A percentile compares a stretch with the other conserved stretches of the same genome.
Conservation (phyloP, 371 early-diverging fungal species). For the Mucor saturninus region DNA sequence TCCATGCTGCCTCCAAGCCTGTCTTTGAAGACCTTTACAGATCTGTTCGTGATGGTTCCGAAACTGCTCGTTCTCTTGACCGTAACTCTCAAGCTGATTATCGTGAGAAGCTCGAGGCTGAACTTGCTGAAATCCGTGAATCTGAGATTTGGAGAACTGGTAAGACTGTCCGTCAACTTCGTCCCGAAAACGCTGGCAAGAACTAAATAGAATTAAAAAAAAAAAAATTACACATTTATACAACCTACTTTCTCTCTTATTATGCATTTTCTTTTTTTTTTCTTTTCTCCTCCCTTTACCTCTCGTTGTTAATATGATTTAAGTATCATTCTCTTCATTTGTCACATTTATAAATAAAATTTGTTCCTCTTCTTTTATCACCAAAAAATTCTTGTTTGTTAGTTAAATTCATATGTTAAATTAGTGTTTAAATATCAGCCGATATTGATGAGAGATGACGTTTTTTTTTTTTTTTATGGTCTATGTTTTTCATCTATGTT, state of each 20-base stretch:
- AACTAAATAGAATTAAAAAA: slow-evolving; percentile 13
- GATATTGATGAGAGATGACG: no score
- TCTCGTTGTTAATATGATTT: no score
- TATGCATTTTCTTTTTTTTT: neutral
- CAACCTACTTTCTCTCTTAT: neutral
- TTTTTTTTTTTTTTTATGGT: no score
- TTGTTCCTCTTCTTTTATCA: no score
- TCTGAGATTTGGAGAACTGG: slow-evolving; percentile 79
- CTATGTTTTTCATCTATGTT: no score
- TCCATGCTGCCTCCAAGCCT: slow-evolving; percentile 93
- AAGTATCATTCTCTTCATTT: no score
- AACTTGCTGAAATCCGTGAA: slow-evolving; percentile 84
- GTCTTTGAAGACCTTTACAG: slow-evolving; percentile 92
- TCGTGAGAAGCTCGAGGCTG: slow-evolving; percentile 89
- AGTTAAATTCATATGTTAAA: no score
- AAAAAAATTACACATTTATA: neutral
- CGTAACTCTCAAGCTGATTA: slow-evolving; percentile 91
- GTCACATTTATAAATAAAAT: no score
- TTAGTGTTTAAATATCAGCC: no score
- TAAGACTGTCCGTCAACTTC: slow-evolving; percentile 85
- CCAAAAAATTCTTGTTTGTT: no score
- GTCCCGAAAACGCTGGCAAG: slow-evolving; percentile 76
- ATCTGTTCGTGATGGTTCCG: slow-evolving; percentile 86
- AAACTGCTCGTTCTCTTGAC: slow-evolving; percentile 87
- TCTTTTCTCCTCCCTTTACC: neutral